A percentile compares a stretch with the other conserved stretches of the same genome.
phyloP scores from a whole-genome alignment of 2,329 filamentous ascomycete genomes.

The Phialophora chinensis region DNA sequence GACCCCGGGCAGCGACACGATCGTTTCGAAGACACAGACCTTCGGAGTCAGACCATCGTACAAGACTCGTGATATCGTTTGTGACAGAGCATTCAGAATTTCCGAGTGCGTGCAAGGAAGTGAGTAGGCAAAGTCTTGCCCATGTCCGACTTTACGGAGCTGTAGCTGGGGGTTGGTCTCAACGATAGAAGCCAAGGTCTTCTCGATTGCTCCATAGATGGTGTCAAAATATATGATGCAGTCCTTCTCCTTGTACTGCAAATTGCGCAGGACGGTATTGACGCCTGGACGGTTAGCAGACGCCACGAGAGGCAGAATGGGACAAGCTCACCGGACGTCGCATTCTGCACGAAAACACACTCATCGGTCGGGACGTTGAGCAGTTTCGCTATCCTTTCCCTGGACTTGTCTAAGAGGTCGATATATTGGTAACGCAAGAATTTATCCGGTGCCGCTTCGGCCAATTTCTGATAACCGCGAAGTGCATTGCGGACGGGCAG shows the following conservation, averaged over 20 bases:
- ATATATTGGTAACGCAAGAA: slow-evolving; percentile 76
- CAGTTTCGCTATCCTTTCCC: slow-evolving; percentile 67
- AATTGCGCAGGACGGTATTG: slow-evolving; percentile 79
- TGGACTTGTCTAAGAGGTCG: slow-evolving; percentile 66
- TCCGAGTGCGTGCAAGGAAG: slow-evolving; percentile 75
- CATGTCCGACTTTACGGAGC: slow-evolving; percentile 58
- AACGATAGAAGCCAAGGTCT: slow-evolving; percentile 72
- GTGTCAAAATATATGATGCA: slow-evolving; percentile 70
- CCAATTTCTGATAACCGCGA: slow-evolving; percentile 67
- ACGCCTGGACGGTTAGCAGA: slow-evolving; percentile 54
- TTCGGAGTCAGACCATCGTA: slow-evolving; percentile 67
- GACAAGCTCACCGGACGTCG: slow-evolving; percentile 62
- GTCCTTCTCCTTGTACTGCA: slow-evolving; percentile 72
- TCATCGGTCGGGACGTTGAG: slow-evolving; percentile 70
- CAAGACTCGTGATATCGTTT: slow-evolving; percentile 61
- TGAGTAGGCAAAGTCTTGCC: slow-evolving; percentile 50
- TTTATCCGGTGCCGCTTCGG: slow-evolving; percentile 72
- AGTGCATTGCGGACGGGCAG: slow-evolving; percentile 63
- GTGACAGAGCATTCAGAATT: slow-evolving; percentile 66
- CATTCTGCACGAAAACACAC: slow-evolving; percentile 80
- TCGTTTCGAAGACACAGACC: slow-evolving; percentile 77
- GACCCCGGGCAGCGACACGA: slow-evolving; percentile 79
- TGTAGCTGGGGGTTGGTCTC: slow-evolving; percentile 64
- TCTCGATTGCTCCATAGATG: slow-evolving; percentile 78
- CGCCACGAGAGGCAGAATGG: background rate